phyloP scores from a whole-genome alignment of 352 stramenopile species.

The Peronosclerospora sorghi region DNA sequence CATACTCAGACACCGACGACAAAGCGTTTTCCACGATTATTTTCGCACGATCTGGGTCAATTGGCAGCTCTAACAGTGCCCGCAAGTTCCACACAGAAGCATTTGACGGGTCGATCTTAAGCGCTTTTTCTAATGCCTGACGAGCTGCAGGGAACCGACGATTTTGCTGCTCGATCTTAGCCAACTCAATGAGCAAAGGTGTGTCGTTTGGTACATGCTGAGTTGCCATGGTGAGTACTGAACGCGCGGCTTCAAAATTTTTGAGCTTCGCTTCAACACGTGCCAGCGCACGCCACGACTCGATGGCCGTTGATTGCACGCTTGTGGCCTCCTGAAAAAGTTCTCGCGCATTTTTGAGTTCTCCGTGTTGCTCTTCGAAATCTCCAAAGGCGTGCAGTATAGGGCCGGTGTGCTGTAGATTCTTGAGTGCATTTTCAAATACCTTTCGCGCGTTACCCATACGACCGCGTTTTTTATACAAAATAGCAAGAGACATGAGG shows the following conservation, averaged over 20 bases:
- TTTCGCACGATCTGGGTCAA: conserved; percentile 51
- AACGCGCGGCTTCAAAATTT: conserved; percentile 48
- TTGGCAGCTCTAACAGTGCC: conserved; percentile 54
- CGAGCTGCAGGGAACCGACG: conserved; percentile 49
- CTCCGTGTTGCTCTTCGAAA: conserved; percentile 68
- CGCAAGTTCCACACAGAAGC: conserved; percentile 77
- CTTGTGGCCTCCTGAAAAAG: conserved; percentile 65
- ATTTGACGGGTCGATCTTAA: conserved; percentile 53
- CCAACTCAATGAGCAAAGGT: conserved; percentile 60
- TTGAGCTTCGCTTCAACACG: conserved; percentile 51
- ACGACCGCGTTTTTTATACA: conserved; percentile 42
- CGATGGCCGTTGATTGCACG: conserved; percentile 44
- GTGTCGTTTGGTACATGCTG: conserved; percentile 61
- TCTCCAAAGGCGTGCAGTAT: conserved; percentile 57
- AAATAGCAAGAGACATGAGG: conserved; percentile 63
- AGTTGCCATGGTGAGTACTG: conserved; percentile 48
- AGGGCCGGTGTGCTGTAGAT: conserved; percentile 41
- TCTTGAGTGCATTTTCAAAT: conserved; percentile 54
- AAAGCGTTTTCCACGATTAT: conserved; percentile 72
- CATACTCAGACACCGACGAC: conserved; percentile 48
- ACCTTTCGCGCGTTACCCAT: conserved; percentile 39
- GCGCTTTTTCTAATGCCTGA: conserved; percentile 53
- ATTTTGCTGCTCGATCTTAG: conserved; percentile 72
- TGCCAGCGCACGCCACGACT: conserved; percentile 60
- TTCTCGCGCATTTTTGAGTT: conserved; percentile 58